phyloP scores from a whole-genome alignment of 2,329 filamentous ascomycete genomes.

The Botryosphaeria dothidea region DNA sequence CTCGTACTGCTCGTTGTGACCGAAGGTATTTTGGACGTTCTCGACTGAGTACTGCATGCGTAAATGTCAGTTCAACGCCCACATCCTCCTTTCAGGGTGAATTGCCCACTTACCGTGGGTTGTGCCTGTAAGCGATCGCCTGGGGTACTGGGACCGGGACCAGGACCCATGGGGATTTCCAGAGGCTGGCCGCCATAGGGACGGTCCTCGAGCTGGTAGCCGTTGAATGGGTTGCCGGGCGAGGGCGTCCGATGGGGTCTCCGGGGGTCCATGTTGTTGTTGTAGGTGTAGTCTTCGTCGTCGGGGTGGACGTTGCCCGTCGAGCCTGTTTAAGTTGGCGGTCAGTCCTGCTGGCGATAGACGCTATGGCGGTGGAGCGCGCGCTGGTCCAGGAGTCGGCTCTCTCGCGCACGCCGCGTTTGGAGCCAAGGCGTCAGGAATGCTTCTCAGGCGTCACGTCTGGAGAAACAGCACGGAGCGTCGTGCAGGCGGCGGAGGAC shows the following conservation, averaged over 20 bases:
- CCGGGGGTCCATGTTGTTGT: constrained; percentile 53
- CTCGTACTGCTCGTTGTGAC: constrained; percentile 63
- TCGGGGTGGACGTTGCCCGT: constrained; percentile 17
- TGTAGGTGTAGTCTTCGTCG: constrained; percentile 24
- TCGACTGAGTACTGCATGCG: constrained; percentile 65
- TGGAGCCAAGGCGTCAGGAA: constrained; percentile 7
- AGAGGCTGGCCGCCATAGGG: constrained; percentile 63
- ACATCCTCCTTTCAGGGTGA: neutral
- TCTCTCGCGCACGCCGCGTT: neutral
- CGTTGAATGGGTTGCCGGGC: constrained; percentile 71
- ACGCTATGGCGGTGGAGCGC: constrained; percentile 9
- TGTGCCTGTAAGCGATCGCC: constrained; percentile 80
- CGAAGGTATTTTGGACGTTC: constrained; percentile 64
- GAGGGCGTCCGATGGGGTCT: constrained; percentile 67
- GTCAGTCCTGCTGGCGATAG: constrained; percentile 15
- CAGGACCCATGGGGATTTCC: constrained; percentile 68
- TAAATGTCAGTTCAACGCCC: constrained; percentile 20
- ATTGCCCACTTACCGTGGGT: constrained; percentile 67
- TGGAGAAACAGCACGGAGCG: constrained; percentile 1
- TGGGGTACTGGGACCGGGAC: constrained; percentile 55
- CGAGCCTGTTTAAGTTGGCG: constrained; percentile 8
- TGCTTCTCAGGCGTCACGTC: neutral
- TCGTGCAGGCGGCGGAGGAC: constrained; percentile 25
- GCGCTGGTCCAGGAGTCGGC: constrained; percentile 2
- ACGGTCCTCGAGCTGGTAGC: constrained; percentile 81